Evolutionary conservation across 2,329 filamentous ascomycete genomes (phyloP).

Genomic region (Xylogone sp.): DNA sequence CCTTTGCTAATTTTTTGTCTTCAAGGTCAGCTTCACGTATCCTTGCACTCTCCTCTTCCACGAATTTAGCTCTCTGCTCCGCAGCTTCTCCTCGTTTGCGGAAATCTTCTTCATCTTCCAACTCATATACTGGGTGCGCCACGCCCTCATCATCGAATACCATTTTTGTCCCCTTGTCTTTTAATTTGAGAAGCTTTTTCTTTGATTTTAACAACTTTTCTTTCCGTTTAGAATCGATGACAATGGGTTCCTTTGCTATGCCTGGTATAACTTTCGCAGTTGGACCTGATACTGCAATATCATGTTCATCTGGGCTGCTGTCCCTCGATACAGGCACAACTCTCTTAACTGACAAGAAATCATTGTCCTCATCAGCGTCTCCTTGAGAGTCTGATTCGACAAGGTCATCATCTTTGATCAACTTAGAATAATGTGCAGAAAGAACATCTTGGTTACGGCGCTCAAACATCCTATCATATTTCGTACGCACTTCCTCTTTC

Average conservation of each 20-base stretch:
- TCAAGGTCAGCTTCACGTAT: constrained; percentile 72
- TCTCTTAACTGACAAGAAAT: constrained; percentile 87
- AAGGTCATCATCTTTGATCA: constrained; percentile 62
- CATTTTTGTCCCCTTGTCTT: constrained; percentile 78
- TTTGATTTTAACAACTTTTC: constrained; percentile 95
- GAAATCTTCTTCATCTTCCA: constrained; percentile 83
- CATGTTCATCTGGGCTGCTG: constrained; percentile 38
- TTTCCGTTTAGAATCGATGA: constrained; percentile 91
- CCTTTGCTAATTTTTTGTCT: constrained; percentile 77
- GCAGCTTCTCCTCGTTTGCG: constrained; percentile 69
- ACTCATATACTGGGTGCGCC: constrained; percentile 80
- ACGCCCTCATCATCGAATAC: constrained; percentile 92
- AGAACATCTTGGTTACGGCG: constrained; percentile 92
- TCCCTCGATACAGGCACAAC: constrained; percentile 68
- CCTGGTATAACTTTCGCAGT: constrained; percentile 59
- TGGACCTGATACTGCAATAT: constrained; percentile 35
- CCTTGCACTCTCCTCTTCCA: constrained; percentile 69
- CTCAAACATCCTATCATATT: constrained; percentile 98
- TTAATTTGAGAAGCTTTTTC: constrained; percentile 89
- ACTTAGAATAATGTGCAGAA: constrained; percentile 87
- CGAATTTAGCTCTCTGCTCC: constrained; percentile 71
- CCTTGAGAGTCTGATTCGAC: constrained; percentile 39
- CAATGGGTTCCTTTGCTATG: constrained; percentile 65
- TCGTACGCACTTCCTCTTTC: constrained; percentile 79
- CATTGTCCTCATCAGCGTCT: constrained; percentile 66